Evolutionary conservation across 2,329 filamentous ascomycete genomes (phyloP).

Genomic region (Aschersonia sp.): DNA sequence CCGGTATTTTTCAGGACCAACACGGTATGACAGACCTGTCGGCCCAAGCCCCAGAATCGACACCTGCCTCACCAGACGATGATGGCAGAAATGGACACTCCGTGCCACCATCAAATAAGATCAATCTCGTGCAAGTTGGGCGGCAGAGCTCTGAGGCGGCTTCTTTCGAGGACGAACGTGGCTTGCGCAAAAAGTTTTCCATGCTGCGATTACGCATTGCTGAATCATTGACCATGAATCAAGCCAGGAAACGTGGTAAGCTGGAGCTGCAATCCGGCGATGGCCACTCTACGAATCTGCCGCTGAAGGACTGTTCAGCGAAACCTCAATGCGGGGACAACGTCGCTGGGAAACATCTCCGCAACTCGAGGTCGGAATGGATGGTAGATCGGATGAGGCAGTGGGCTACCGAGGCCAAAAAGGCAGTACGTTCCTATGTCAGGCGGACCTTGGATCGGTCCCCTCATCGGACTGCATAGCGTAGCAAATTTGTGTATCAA

Average conservation of each 20-base stretch:
- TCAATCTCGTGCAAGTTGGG: slow-evolving; percentile 4
- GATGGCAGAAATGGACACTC: slow-evolving; percentile 4
- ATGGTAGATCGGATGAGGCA: slow-evolving; percentile 14
- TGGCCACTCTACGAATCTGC: slow-evolving; percentile 1
- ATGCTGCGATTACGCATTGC: slow-evolving; percentile 12
- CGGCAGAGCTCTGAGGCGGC: slow-evolving; percentile 3
- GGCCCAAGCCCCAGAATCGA: too few species aligned
- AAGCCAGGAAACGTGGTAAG: slow-evolving; percentile 4
- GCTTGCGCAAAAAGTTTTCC: slow-evolving; percentile 15
- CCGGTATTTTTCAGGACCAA: too few species aligned
- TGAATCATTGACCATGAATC: slow-evolving; percentile 4
- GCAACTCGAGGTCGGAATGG: slow-evolving; percentile 7
- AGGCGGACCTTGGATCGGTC: slow-evolving; percentile 17
- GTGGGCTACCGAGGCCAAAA: slow-evolving; percentile 19
- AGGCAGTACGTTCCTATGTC: slow-evolving; percentile 17
- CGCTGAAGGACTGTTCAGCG: slow-evolving; percentile 1
- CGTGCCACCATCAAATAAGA: slow-evolving; percentile 4
- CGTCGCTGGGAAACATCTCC: not conserved
- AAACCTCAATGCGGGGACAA: slow-evolving; percentile 2
- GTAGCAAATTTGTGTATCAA: not conserved
- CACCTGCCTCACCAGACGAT: not conserved
- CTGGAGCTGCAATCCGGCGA: slow-evolving; percentile 2
- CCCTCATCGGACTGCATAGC: slow-evolving; percentile 7
- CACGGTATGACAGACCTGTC: too few species aligned
- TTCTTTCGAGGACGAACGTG: slow-evolving; percentile 3